Percentiles rank a stretch among this genome's conserved stretches.
Evolutionary conservation across 192 early-diverging fungal species (phyloP).

Genomic region (Linnemannia schmuckeri): DNA sequence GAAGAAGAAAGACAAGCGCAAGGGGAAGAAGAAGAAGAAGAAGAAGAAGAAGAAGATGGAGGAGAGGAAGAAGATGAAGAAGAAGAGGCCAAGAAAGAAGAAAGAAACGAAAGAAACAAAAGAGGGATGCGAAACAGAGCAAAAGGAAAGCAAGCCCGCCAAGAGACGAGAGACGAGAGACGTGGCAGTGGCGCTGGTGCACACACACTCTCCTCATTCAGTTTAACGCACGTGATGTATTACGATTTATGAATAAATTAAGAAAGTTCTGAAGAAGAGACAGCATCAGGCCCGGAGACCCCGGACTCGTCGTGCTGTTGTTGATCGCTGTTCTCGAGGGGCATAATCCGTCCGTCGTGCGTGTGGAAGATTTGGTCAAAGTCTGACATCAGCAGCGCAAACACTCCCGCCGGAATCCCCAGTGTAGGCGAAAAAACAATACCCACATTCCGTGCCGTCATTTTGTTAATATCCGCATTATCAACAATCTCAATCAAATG

Average conservation of each 20-base stretch:
- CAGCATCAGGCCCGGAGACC: background rate
- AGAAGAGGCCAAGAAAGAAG: background rate
- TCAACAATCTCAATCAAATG: constrained; percentile 94
- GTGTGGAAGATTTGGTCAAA: constrained; percentile 90
- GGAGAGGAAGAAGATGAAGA: background rate
- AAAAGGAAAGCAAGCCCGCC: no score
- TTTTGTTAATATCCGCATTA: constrained; percentile 87
- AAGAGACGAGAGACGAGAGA: background rate
- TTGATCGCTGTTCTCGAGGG: constrained; percentile 43
- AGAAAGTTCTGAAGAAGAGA: background rate
- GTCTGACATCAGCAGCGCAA: constrained; percentile 92
- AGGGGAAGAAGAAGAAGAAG: no score
- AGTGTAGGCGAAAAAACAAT: constrained; percentile 98
- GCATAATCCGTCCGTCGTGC: constrained; percentile 60
- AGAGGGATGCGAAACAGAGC: background rate
- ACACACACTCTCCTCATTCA: no score
- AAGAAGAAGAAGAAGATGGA: no score
- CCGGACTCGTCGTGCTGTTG: background rate
- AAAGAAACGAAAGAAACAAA: background rate
- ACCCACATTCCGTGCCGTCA: constrained; percentile 95
- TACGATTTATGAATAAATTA: no score
- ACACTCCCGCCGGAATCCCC: constrained; percentile 92
- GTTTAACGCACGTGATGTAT: no score
- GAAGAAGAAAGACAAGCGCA: no score
- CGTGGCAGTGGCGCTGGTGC: background rate